phyloP scores from a whole-genome alignment of 2,329 filamentous ascomycete species.

The Pyrenophora teres region DNA sequence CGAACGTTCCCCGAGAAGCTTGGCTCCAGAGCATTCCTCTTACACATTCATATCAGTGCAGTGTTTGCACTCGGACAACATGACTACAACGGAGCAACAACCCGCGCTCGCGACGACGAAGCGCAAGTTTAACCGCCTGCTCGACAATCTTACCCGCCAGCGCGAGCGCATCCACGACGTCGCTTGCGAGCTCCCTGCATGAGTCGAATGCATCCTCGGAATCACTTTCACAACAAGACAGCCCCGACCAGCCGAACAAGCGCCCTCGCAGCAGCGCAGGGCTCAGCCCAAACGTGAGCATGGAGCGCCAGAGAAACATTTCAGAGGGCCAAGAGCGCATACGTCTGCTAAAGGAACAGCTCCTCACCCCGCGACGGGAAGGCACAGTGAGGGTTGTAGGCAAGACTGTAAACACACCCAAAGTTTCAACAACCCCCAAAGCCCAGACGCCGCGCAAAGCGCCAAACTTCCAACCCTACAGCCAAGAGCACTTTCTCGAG shows the following conservation, averaged over 20 bases:
- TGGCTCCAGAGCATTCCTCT: background rate
- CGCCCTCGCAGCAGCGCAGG: conserved; percentile 37
- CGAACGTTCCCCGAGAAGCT: background rate
- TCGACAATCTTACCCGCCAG: conserved; percentile 56
- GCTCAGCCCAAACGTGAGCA: conserved; percentile 10
- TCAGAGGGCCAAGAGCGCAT: conserved; percentile 40
- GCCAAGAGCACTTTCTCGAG: conserved; percentile 79
- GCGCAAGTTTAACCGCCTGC: conserved; percentile 76
- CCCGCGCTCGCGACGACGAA: conserved; percentile 75
- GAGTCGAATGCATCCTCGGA: conserved; percentile 42
- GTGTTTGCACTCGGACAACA: background rate
- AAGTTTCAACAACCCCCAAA: conserved; percentile 26
- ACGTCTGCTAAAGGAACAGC: conserved; percentile 39
- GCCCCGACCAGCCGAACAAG: conserved; percentile 41
- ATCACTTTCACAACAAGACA: conserved; percentile 29
- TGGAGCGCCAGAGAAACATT: conserved; percentile 34
- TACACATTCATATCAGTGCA: background rate
- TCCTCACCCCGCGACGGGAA: conserved; percentile 34
- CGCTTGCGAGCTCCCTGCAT: conserved; percentile 43
- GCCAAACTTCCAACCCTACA: conserved; percentile 83
- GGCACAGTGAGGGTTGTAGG: conserved; percentile 41
- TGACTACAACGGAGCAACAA: conserved; percentile 25
- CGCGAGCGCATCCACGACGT: conserved; percentile 53
- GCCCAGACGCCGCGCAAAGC: conserved; percentile 39
- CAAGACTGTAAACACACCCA: conserved; percentile 29